Base-by-base conservation (phyloP, 306 rosid genomes). In the Rosa rugosa region DNA sequence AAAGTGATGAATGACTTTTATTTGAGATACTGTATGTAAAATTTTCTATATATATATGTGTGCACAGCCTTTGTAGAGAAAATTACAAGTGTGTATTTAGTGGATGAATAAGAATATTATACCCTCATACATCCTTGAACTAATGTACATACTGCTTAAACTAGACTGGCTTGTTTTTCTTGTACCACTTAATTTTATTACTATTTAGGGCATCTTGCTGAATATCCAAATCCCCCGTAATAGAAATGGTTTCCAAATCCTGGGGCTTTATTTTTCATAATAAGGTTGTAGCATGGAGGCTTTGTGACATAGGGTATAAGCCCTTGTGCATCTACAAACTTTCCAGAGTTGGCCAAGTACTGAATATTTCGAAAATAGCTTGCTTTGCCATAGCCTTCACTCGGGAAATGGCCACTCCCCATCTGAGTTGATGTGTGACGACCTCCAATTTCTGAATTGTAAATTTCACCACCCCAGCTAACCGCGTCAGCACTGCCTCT, bases 321-420 rank as follows among this genome's bases (percentile, higher is more conserved):
- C 0, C 23, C 3, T 9, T 36, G 69, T 2, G 83, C 40, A n/a
- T 79, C 76, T 41, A 7, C 71, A 54, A 57, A 56, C 0, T 1
- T 22, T 14, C 34, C 72, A 22, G 36, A 25, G 10, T 0, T 5
- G 7, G 71, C 77, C 25, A 40, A 4, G 60, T 47, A 83, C n/a
- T 70, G 45, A 27, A 79, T 17, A 53, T 83, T 69, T 54, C 74
- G 10, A 11, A 83, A 5, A 79, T 18, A 78, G 34, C 80, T 69
- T 38, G 83, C 83, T 75, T 12, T 83, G 12, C 75, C 72, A 16
- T 12, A 69, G 2, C 80, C 80, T 69, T 83, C 83, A 11, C 5
- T 8, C 0, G 83, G 77, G 50, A 83, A 83, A 49, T 73, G 83
- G 25, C 83, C 70, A 22, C 86, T 83, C 41, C 86, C 86, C 86